These are phyloP conservation scores for Arabis alpina DNA, from an alignment of 345 rosid genomes.

Conservation along the genomic window DNA sequence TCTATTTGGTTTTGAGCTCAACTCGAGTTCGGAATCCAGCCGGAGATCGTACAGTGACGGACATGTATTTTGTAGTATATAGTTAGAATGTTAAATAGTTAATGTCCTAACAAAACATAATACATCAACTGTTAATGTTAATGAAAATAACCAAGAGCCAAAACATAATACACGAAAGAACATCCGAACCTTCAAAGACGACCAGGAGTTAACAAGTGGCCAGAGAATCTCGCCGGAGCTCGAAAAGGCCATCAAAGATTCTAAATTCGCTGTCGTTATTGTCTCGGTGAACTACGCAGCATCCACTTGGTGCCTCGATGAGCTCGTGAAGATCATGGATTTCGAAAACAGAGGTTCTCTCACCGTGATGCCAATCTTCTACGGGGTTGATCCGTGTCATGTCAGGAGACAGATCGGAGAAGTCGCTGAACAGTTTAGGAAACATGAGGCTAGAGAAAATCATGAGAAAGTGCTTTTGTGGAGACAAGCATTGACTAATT, in stretches of 20 bases:
- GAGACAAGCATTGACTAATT: conserved; percentile 35
- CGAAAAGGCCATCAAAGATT: conserved; percentile 31
- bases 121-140: too few relatives aligned
- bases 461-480: conserved; percentile 28
- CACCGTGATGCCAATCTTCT: conserved; percentile 43
- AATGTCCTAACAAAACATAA: too few relatives aligned
- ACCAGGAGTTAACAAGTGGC: conserved; percentile 32
- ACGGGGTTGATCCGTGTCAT: conserved; percentile 34
- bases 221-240: conserved; percentile 32
- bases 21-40: too few relatives aligned
- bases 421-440: conserved; percentile 32
- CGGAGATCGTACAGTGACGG: too few relatives aligned
- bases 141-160: too few relatives aligned
- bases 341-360: background rate
- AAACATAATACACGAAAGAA: too few relatives aligned
- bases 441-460: conserved; percentile 27
- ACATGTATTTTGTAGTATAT: too few relatives aligned
- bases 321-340: conserved; percentile 37
- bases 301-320: conserved; percentile 40
- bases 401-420: conserved; percentile 24
- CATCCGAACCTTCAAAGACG: conserved; percentile 38
- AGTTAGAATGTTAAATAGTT: too few relatives aligned
- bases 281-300: conserved; percentile 34
- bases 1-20: too few relatives aligned
- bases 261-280: conserved; percentile 33